Conservation (phyloP, 495 filamentous ascomycete species). For the Barbatosphaeria neglecta region DNA sequence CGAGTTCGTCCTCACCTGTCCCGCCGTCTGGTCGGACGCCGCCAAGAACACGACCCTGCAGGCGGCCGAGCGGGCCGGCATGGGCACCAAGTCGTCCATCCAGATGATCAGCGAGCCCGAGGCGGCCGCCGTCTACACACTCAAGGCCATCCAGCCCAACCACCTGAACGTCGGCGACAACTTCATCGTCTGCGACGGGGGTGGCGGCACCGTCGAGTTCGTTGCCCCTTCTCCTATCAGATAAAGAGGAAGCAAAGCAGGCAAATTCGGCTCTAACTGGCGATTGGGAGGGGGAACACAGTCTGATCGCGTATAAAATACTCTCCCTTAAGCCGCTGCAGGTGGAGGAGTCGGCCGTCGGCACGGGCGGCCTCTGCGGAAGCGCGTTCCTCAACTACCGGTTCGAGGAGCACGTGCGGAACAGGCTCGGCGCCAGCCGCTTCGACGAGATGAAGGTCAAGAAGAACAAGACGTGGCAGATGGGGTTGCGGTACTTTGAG, state of each 20-base stretch:
- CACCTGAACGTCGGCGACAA: conserved; percentile 52
- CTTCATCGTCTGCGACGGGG: conserved; percentile 65
- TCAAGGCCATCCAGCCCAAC: conserved; percentile 57
- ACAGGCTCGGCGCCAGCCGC: conserved; percentile 39
- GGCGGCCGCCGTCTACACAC: conserved; percentile 61
- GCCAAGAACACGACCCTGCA: conserved; percentile 56
- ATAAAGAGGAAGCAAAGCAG: no score
- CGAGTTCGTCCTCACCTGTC: conserved; percentile 62
- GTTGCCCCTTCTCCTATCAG: conserved; percentile 16
- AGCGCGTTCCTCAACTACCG: conserved; percentile 58
- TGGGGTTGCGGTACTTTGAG: conserved; percentile 57
- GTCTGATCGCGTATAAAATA: conserved; percentile 58
- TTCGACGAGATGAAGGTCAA: conserved; percentile 52
- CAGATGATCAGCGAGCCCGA: conserved; percentile 66
- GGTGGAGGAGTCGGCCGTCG: conserved; percentile 54
- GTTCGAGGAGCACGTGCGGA: conserved; percentile 57
- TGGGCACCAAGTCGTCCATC: conserved; percentile 48
- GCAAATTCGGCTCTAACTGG: no score
- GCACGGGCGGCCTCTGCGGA: conserved; percentile 55
- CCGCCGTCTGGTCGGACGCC: conserved; percentile 69
- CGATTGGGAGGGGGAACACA: conserved; percentile 8
- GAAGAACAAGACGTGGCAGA: conserved; percentile 56
- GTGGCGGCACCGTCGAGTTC: conserved; percentile 62
- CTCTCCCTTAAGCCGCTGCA: conserved; percentile 44
- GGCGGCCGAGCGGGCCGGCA: conserved; percentile 56